These are phyloP conservation scores for Pythium vanterpoolii DNA, from an alignment of 352 stramenopile genomes.

Conservation along the genomic window DNA sequence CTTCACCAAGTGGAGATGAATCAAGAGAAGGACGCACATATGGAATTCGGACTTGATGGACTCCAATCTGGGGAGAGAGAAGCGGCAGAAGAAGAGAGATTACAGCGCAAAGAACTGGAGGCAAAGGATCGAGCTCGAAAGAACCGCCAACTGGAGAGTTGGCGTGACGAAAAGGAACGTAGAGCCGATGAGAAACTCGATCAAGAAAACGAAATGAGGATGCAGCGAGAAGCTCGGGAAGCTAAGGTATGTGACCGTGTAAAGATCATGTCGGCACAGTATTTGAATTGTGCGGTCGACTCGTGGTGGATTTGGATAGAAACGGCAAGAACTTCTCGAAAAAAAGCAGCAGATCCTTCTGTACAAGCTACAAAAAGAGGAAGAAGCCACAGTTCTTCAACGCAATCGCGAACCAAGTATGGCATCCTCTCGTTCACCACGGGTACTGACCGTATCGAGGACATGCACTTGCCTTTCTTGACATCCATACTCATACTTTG, in stretches of 20 bases:
- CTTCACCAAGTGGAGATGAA: conserved; percentile 22
- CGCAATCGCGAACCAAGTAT: background rate
- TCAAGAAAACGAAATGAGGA: conserved; percentile 28
- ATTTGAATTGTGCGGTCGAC: background rate
- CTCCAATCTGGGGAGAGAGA: background rate
- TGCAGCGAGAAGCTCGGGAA: conserved; percentile 35
- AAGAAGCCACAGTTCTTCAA: conserved; percentile 39
- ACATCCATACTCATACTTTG: background rate
- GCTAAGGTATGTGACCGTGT: conserved; percentile 37
- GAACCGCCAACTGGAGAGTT: conserved; percentile 30
- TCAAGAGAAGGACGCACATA: background rate
- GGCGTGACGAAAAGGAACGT: conserved; percentile 45
- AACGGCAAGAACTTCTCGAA: conserved; percentile 50
- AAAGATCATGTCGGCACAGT: background rate
- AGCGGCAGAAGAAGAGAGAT: conserved; percentile 1
- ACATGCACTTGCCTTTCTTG: background rate
- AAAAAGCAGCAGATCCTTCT: conserved; percentile 75
- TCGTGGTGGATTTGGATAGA: background rate
- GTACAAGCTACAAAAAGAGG: conserved; percentile 76
- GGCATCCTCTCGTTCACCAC: conserved; percentile 12
- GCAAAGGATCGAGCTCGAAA: conserved; percentile 27
- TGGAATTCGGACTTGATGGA: background rate
- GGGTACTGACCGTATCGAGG: conserved; percentile 25
- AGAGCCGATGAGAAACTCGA: conserved; percentile 28
- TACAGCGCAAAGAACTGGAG: conserved; percentile 12